Conservation (phyloP, 2,329 filamentous ascomycete genomes). For the Cladosporium sp. region DNA sequence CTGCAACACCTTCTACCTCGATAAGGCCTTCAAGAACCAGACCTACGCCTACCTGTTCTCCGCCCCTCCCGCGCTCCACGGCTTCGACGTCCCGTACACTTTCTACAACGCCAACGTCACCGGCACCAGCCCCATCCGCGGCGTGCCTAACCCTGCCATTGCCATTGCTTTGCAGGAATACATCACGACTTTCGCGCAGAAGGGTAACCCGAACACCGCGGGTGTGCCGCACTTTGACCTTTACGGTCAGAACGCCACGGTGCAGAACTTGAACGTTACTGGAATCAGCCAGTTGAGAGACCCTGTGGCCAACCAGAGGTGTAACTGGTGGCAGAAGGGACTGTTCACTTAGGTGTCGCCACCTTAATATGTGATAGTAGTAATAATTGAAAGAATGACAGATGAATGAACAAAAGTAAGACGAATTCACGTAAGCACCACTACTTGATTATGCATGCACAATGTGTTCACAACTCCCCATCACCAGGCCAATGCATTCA, state of each 20-base stretch:
- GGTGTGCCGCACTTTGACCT: conserved; percentile 47
- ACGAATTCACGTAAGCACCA: not conserved
- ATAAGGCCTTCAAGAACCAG: conserved; percentile 47
- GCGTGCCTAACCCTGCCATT: conserved; percentile 23
- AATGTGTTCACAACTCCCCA: not conserved
- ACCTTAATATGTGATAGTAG: not conserved
- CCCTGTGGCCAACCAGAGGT: conserved; percentile 49
- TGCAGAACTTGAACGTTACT: conserved; percentile 47
- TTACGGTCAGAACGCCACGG: conserved; percentile 47
- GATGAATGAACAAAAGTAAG: not conserved
- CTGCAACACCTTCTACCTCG: conserved; percentile 56
- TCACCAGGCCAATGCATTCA: conserved; percentile 2
- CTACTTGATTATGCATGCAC: not conserved
- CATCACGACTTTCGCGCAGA: conserved; percentile 46
- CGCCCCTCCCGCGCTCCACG: conserved; percentile 55
- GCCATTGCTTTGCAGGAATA: conserved; percentile 49
- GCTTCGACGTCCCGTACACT: conserved; percentile 53
- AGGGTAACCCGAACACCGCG: conserved; percentile 40
- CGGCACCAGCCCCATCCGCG: not conserved
- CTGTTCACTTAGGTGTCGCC: conserved; percentile 36
- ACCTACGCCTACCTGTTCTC: conserved; percentile 56
- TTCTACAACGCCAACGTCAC: conserved; percentile 47
- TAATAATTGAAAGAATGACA: not conserved
- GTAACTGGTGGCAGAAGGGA: conserved; percentile 56
- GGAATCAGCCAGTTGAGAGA: conserved; percentile 47